These are phyloP conservation scores for Sedum album DNA, from an alignment of 164 flowering plant species.

Conservation along the genomic window DNA sequence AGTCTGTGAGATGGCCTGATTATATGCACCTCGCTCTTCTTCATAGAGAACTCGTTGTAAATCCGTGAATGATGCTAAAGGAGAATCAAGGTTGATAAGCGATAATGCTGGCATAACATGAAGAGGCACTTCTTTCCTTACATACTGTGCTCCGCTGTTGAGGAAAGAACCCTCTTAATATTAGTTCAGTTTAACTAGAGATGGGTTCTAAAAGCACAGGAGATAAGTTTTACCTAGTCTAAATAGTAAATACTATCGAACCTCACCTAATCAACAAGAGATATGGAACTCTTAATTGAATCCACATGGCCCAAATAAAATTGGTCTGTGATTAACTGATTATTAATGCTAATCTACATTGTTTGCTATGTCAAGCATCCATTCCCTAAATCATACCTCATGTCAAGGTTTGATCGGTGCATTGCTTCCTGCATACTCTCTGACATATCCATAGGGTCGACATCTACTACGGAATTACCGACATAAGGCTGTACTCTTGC, in stretches of 20 bases:
- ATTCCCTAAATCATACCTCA: slow-evolving; percentile 64
- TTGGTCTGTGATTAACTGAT: background rate
- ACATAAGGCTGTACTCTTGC: slow-evolving; percentile 23
- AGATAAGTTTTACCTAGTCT: background rate
- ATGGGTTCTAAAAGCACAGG: background rate
- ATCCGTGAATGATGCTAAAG: slow-evolving; percentile 62
- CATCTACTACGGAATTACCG: slow-evolving; percentile 28
- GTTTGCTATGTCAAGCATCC: slow-evolving; percentile 16
- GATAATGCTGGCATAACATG: slow-evolving; percentile 56
- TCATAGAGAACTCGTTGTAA: slow-evolving; percentile 76
- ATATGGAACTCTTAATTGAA: background rate
- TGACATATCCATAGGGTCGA: slow-evolving; percentile 85
- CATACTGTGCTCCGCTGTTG: slow-evolving; percentile 80
- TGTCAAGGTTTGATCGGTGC: slow-evolving; percentile 89
- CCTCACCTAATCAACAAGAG: background rate
- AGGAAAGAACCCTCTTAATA: background rate
- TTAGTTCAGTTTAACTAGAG: background rate
- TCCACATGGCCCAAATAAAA: too few relatives aligned
- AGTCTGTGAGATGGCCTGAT: slow-evolving; percentile 62
- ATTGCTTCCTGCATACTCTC: slow-evolving; percentile 96
- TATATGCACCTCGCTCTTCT: slow-evolving; percentile 87
- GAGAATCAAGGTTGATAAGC: slow-evolving; percentile 60
- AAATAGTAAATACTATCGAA: background rate
- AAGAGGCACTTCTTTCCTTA: slow-evolving; percentile 86
- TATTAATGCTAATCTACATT: too few relatives aligned